Evolutionary conservation across 1,284 basidiomycete genomes (phyloP).

Genomic region (Ustilago trichophora): DNA sequence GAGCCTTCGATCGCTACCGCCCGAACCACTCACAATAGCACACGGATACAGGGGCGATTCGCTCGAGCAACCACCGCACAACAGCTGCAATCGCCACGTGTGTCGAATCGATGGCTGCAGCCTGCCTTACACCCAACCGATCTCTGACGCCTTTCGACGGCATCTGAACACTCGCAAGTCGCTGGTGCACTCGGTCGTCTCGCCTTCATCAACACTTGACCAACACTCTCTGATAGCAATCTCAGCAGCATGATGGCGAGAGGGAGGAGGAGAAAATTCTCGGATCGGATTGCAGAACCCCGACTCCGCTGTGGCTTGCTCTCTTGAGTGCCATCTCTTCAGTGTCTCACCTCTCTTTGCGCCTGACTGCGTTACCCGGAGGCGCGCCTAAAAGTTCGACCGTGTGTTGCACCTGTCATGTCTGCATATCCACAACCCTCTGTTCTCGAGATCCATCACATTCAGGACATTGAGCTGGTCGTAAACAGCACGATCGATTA

Average conservation of each 20-base stretch:
- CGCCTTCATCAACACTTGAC: not conserved
- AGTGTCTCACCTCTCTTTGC: not conserved
- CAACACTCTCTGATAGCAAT: no score
- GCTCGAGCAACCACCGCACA: not conserved
- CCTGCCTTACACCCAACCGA: conserved; percentile 1
- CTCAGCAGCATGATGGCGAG: not conserved
- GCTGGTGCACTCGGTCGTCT: no score
- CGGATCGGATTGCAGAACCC: conserved; percentile 2
- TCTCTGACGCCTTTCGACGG: conserved; percentile 1
- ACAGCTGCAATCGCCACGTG: not conserved
- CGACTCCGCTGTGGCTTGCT: conserved; percentile 15
- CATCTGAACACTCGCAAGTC: not conserved
- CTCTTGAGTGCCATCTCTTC: no score
- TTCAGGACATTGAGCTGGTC: no score
- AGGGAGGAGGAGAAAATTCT: not conserved
- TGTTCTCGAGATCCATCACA: no score
- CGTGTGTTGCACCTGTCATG: not conserved
- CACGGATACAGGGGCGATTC: no score
- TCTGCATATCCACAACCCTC: no score
- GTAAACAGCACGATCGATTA: no score
- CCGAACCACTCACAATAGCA: conserved; percentile 3
- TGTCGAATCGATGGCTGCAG: conserved; percentile 9
- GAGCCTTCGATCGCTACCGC: conserved; percentile 18
- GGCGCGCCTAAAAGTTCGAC: conserved; percentile 1
- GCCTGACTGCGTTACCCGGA: not conserved